phyloP scores from a whole-genome alignment of 371 early-diverging fungal genomes.

The Syncephalastrum monosporum region DNA sequence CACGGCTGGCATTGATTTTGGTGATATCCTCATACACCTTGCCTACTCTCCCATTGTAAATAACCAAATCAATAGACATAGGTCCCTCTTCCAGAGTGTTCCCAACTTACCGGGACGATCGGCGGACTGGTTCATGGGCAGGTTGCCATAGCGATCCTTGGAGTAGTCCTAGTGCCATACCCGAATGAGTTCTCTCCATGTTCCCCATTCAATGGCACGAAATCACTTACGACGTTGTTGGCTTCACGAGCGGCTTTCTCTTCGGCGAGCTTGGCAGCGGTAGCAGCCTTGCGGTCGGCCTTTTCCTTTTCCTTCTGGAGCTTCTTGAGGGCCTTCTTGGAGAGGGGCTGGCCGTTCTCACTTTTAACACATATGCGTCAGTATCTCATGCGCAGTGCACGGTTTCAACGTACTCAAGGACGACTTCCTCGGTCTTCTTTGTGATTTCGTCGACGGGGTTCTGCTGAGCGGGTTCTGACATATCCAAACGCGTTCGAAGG shows the following conservation, averaged over 20 bases:
- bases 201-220: background rate
- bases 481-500: slow-evolving; percentile 1
- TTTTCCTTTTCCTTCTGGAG: slow-evolving; percentile 90
- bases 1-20: slow-evolving; percentile 62
- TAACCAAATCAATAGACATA: background rate
- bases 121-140: slow-evolving; percentile 87
- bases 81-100: background rate
- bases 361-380: slow-evolving; percentile 48
- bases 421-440: slow-evolving; percentile 13
- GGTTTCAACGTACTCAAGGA: slow-evolving; percentile 22
- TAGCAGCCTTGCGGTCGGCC: slow-evolving; percentile 78
- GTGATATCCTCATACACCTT: slow-evolving; percentile 51
- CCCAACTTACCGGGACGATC: slow-evolving; percentile 55
- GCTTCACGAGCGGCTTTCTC: slow-evolving; percentile 86
- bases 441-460: slow-evolving; percentile 9
- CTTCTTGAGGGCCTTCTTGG: slow-evolving; percentile 93
- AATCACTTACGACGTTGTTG: slow-evolving; percentile 48
- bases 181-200: background rate
- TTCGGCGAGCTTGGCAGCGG: slow-evolving; percentile 78
- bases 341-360: slow-evolving; percentile 87
- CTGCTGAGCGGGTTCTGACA: slow-evolving; percentile 12
- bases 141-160: slow-evolving; percentile 83
- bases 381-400: slow-evolving; percentile 53
- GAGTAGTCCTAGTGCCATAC: slow-evolving; percentile 66
- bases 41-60: slow-evolving; percentile 14